Evolutionary conservation across 1,284 basidiomycete genomes (phyloP).

Genomic region (Heterobasidion annosum): DNA sequence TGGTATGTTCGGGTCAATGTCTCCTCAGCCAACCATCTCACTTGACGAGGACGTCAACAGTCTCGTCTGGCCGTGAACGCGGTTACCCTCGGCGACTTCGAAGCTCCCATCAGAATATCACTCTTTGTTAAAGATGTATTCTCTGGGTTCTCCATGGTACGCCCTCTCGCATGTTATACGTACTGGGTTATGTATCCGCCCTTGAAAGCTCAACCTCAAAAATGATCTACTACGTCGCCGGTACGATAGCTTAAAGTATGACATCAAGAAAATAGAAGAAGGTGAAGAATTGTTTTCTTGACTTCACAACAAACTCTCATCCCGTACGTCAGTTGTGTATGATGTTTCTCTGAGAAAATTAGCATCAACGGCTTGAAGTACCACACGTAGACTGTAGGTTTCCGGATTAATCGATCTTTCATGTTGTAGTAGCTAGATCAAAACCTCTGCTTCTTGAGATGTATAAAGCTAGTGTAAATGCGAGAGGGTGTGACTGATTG

Average conservation of each 20-base stretch:
- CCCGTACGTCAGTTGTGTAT: background rate
- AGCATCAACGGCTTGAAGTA: background rate
- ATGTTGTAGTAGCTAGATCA: no score
- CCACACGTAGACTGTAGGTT: no score
- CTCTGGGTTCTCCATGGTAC: slow-evolving; percentile 74
- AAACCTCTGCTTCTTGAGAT: no score
- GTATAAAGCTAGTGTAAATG: no score
- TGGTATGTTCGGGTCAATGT: slow-evolving; percentile 36
- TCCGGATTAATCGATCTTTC: no score
- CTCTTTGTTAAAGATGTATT: slow-evolving; percentile 78
- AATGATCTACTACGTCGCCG: slow-evolving; percentile 72
- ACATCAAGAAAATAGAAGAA: slow-evolving; percentile 87
- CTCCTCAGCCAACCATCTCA: background rate
- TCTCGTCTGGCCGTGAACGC: slow-evolving; percentile 77
- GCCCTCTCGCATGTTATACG: background rate
- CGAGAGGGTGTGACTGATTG: no score
- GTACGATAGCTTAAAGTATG: slow-evolving; percentile 80
- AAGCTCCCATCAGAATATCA: slow-evolving; percentile 73
- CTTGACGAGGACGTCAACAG: slow-evolving; percentile 25
- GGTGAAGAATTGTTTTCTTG: slow-evolving; percentile 31
- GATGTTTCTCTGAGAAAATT: slow-evolving; percentile 2
- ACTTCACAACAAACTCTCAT: background rate
- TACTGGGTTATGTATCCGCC: background rate
- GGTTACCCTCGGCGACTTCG: slow-evolving; percentile 76
- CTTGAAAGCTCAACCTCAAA: slow-evolving; percentile 72